Base-by-base conservation (phyloP, 2,329 filamentous ascomycete genomes). In the Diaporthe humulicola region DNA sequence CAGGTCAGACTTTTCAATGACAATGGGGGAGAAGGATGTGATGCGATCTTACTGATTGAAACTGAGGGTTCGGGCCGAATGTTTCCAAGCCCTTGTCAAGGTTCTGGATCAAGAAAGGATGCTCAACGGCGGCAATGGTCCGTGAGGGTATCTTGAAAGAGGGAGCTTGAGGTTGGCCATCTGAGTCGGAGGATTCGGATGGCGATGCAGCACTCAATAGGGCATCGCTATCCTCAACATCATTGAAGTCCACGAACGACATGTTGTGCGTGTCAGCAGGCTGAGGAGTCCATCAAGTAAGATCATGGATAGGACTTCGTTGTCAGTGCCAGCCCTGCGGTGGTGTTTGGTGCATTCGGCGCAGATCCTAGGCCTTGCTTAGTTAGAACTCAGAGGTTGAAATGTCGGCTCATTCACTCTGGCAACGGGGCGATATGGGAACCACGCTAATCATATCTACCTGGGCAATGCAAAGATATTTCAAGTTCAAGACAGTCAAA, bases 111-210 rank as follows among this genome's bases (percentile, higher is more conserved):
- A 86, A 80, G 74, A 85, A 83, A 2, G 86, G 86, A 75, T 87
- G 86, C 78, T 87, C 86, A 33, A 87, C 81, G 2, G 85, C 85
- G 4, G 84, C 80, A 52, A 87, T 82, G 70, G 81, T 82, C 56
- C 83, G 81, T 12, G 81, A 74, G 9, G 85, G 84, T 19, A 87
- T 81, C 2, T 82, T 79, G 67, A 84, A 84, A 70, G 76, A 78
- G 0, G 85, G 85, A 14, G 85, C 85, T 17, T 76, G 73, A 14
- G 79, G 74, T 42, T 74, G 71, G 17, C 30, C 64, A 45, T 71
- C 40, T 42, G 73, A 71, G n/a, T n/a, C 54, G 15, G 67, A n/a
- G 45, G 67, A 61, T 45, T 69, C 58, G n/a, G 50, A 40, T 6
- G 60, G 36, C 30, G 74, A 71, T 5, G 52, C 58, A 28, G 54